Base-by-base conservation (phyloP, 306 rosid species). In the Arachis stenosperma region DNA sequence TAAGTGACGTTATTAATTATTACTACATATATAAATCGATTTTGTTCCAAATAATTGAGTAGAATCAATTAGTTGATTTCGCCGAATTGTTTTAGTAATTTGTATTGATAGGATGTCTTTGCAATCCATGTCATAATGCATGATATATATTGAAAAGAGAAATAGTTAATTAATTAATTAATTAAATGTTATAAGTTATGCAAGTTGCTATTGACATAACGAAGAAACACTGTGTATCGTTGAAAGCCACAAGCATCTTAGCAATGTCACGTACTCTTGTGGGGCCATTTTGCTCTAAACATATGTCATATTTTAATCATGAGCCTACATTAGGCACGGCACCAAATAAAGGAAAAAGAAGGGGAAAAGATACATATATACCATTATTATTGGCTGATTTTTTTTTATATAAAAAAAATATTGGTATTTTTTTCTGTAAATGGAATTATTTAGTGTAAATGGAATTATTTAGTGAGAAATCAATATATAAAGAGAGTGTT, bases 201-300 rank as follows among this genome's bases (percentile, higher is more conserved):
- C 80, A 76, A 47, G 17, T 67, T 67, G 74, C 54, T 33, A 51
- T 65, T 47, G 68, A 67, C 68, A 47, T 58, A 57, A 66, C 17
- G 37, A 43, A 64, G 69, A 41, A 66, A 39, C 61, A 75, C 61
- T 58, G 54, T 47, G 39, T 75, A 74, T 42, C 44, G 9, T 27
- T 54, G 78, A 47, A 65, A 65, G 64, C 79, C 53, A 48, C 43
- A 17, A 47, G 61, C 53, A 67, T 36, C 30, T 44, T 50, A 58
- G 74, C 33, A 66, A 46, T 7, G 54, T 42, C 46, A 6, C 7
- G 46, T 5, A 42, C 41, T 58, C 14, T 58, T 75, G 80, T 75
- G 74, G 69, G 69, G 69, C 62, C 80, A 67, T 59, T 67, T 47
- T 33, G 37, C 37, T 33, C 37, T 2, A 33, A 33, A 33, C 37